A percentile compares a stretch with the other conserved stretches of the same genome.
Conservation (phyloP, 371 early-diverging fungal genomes). For the Funneliformis caledonium region DNA sequence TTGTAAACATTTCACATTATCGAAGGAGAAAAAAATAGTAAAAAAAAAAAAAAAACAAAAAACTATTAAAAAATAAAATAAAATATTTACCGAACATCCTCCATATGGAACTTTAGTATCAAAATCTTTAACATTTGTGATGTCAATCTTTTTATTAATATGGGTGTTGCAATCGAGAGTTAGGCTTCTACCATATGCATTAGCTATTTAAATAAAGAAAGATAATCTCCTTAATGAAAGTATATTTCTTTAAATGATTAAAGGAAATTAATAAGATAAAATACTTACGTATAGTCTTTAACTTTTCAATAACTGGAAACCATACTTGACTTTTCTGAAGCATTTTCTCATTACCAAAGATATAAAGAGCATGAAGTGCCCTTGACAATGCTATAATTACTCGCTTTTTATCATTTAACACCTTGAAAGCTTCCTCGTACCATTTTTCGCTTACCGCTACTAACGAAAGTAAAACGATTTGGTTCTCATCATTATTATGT, state of each 20-base stretch:
- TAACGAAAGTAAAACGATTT: slow-evolving; percentile 30
- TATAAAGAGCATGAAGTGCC: slow-evolving; percentile 49
- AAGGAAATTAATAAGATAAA: neutral
- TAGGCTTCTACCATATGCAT: neutral
- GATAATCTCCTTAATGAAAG: too few species aligned
- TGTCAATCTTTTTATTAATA: neutral
- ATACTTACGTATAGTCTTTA: neutral
- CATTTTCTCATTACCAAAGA: slow-evolving; percentile 46
- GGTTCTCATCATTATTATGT: neutral
- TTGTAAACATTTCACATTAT: neutral
- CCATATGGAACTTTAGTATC: slow-evolving; percentile 8
- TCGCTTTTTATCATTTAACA: slow-evolving; percentile 1
- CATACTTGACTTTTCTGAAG: slow-evolving; percentile 18
- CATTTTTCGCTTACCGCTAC: neutral
- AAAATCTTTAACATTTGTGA: slow-evolving; percentile 1
- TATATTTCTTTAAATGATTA: neutral
- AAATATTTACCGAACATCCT: slow-evolving; percentile 23
- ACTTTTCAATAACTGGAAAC: neutral
- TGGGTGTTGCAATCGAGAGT: neutral
- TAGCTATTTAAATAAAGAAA: slow-evolving; percentile 2
- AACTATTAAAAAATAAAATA: too few species aligned
- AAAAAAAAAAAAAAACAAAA: neutral
- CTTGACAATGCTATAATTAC: slow-evolving; percentile 46
- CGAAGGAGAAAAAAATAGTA: neutral
- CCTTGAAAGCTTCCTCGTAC: slow-evolving; percentile 39